Evolutionary conservation across 2,329 filamentous ascomycete genomes (phyloP).

Genomic region (Colletotrichum cereale): DNA sequence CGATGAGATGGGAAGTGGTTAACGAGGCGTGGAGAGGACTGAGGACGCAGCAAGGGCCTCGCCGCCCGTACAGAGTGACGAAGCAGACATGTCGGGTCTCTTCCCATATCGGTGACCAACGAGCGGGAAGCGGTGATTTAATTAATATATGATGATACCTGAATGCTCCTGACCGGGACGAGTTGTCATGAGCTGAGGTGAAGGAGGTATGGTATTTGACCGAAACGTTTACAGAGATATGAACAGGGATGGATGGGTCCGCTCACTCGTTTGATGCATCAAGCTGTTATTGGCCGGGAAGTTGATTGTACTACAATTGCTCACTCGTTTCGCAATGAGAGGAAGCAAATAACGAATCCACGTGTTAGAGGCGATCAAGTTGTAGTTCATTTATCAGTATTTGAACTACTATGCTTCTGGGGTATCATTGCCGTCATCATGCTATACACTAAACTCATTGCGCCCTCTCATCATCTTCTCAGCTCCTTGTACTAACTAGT

Average conservation of each 20-base stretch:
- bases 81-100: constrained; percentile 4
- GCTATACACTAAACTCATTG: not conserved
- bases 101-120: constrained; percentile 16
- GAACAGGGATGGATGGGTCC: not conserved
- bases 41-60: not conserved
- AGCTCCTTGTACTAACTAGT: constrained; percentile 54
- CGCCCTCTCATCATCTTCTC: not conserved
- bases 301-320: not conserved
- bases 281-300: not conserved
- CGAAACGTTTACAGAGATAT: constrained; percentile 32
- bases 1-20: constrained; percentile 1
- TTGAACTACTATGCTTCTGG: not conserved
- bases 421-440: constrained; percentile 30
- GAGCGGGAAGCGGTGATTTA: not conserved
- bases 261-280: constrained; percentile 18
- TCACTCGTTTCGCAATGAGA: not conserved
- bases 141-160: not conserved
- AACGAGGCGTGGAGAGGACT: not conserved
- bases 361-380: not conserved
- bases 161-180: not conserved
- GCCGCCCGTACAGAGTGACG: constrained; percentile 3
- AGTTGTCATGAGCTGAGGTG: constrained; percentile 3
- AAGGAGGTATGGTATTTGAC: not conserved
- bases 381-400: not conserved
- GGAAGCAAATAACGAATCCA: not conserved